phyloP scores from a whole-genome alignment of 1,139 yeast genomes.

The Arxiozyma heterogenica region DNA sequence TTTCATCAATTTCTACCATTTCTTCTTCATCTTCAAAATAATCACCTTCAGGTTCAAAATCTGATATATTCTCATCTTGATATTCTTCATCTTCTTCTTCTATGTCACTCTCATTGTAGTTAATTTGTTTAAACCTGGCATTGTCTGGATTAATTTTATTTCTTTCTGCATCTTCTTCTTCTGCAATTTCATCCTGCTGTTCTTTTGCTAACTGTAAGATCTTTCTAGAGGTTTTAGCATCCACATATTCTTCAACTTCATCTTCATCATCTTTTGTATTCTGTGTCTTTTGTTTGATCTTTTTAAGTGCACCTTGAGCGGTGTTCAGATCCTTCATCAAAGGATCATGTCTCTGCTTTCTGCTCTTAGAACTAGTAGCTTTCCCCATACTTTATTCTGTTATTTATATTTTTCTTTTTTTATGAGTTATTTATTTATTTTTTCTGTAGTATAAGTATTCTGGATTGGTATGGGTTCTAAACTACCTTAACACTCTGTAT shows the following conservation, averaged over 20 bases:
- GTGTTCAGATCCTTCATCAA: slow-evolving; percentile 66
- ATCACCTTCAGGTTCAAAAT: slow-evolving; percentile 40
- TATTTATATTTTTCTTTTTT: neutral
- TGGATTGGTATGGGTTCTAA: neutral
- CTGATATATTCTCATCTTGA: slow-evolving; percentile 44
- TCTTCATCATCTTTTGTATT: slow-evolving; percentile 27
- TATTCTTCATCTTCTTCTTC: slow-evolving; percentile 38
- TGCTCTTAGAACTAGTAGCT: slow-evolving; percentile 42
- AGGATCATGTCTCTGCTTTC: slow-evolving; percentile 62
- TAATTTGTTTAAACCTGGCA: slow-evolving; percentile 23
- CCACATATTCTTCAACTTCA: slow-evolving; percentile 50
- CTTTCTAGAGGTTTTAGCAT: slow-evolving; percentile 74
- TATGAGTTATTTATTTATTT: neutral
- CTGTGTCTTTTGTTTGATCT: slow-evolving; percentile 25
- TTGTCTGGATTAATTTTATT: slow-evolving; percentile 15
- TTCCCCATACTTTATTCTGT: slow-evolving; percentile 47
- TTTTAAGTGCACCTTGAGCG: slow-evolving; percentile 60
- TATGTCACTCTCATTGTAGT: slow-evolving; percentile 31
- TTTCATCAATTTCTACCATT: slow-evolving; percentile 51
- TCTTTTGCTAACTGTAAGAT: slow-evolving; percentile 81
- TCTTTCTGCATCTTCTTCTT: slow-evolving; percentile 34
- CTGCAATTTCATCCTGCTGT: slow-evolving; percentile 76
- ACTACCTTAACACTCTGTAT: neutral
- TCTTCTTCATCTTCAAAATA: slow-evolving; percentile 47
- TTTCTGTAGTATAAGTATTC: neutral